Base-by-base conservation (phyloP, 2,329 filamentous ascomycete genomes). In the Scytalidium lignicola region DNA sequence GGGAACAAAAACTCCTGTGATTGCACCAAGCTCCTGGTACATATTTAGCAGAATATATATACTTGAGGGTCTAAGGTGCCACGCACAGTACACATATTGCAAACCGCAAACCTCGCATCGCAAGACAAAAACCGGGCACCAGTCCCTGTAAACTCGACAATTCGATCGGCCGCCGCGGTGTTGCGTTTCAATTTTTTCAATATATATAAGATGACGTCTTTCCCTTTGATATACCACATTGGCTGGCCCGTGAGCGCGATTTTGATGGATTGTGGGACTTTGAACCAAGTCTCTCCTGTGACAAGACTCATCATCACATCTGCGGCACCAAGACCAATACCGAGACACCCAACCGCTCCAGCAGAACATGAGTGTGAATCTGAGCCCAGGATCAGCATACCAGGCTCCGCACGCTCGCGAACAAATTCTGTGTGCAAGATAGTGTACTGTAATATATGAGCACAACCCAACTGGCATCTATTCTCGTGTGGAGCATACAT, bases 391-490 rank as follows among this genome's bases (percentile, higher is more conserved):
- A 70, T 57, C 0, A 75, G 54, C 60, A 67, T 67, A 2, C 73
- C 72, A 0, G 73, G 72, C 55, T 74, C 66, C 2, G 70, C 68
- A 39, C 71, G 55, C 51, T 73, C 66, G 7, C 72, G 62, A 20
- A 59, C 66, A 50, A 75, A 75, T 46, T 75, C 73, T 0, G 71
- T 74, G 48, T 75, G 72, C 60, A 75, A 66, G 26, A 74, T 74
- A 10, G 67, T 74, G 44, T 61, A 63, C 50, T 60, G n/a, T 7
- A 21, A 6, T 6, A 7, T 7, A 7, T 21, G 39, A 18, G 26
- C 7, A 28, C 7, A 28, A 7, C 13, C 13, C 13, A 28, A 13
- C 26, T 28, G 7, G 7, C 26, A 28, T n/a, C n/a, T n/a, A 13
- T 7, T 28, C 26, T 7, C 26, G 7, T 28, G 26, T 7, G 26